A percentile compares a stretch with the other conserved stretches of the same genome.
Conservation (phyloP, 768 basidiomycete genomes). For the Paxillus involutus region DNA sequence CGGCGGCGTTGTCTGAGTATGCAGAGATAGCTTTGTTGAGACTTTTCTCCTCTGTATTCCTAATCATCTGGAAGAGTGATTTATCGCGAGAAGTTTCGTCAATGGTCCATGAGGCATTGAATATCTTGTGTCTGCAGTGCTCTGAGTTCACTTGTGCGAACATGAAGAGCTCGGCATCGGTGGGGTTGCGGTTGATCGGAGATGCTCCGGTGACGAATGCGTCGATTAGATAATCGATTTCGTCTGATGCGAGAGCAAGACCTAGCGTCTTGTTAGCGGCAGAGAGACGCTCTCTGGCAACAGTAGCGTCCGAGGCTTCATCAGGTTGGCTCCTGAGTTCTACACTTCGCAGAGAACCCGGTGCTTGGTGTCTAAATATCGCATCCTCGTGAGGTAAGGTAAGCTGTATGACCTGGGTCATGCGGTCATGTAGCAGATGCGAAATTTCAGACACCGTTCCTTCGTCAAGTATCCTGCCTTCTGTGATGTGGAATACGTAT, state of each 20-base stretch:
- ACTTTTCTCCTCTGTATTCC: constrained; percentile 85
- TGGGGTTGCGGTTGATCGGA: constrained; percentile 80
- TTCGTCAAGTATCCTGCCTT: constrained; percentile 40
- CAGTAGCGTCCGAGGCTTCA: constrained; percentile 25
- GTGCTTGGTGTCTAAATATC: constrained; percentile 60
- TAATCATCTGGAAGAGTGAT: constrained; percentile 95
- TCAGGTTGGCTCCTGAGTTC: constrained; percentile 45
- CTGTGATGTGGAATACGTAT: constrained; percentile 57
- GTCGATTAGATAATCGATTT: constrained; percentile 89
- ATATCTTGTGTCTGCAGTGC: constrained; percentile 99
- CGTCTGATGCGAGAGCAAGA: constrained; percentile 85
- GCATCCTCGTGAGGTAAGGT: constrained; percentile 54
- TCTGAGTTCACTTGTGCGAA: constrained; percentile 99
- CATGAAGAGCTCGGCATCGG: constrained; percentile 99
- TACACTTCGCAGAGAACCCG: constrained; percentile 70
- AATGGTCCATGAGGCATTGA: constrained; percentile 96
- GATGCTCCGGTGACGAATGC: constrained; percentile 76
- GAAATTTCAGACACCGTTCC: constrained; percentile 55
- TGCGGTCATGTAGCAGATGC: constrained; percentile 87
- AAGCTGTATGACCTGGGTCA: constrained; percentile 83
- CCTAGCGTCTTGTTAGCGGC: constrained; percentile 83
- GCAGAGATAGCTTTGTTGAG: constrained; percentile 86
- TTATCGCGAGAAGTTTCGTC: constrained; percentile 62
- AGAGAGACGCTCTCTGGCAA: constrained; percentile 63
- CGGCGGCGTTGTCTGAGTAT: constrained; percentile 98